Percentiles rank a stretch among this genome's conserved stretches.
Conservation (phyloP, 2,329 filamentous ascomycete genomes). For the Fulvia fulva region DNA sequence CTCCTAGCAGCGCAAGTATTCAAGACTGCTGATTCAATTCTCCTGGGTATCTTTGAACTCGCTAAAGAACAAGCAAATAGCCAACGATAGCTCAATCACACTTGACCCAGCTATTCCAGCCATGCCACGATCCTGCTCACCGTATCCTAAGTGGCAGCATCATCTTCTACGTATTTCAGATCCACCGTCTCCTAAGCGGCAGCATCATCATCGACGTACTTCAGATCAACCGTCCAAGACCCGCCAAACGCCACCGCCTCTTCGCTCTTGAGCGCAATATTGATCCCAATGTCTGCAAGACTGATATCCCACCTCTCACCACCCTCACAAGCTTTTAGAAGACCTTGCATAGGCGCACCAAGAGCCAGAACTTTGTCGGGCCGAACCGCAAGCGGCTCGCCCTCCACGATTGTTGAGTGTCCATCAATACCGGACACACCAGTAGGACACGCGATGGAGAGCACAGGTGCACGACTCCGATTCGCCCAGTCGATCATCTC, state of each 20-base stretch:
- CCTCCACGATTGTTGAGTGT: constrained; percentile 62
- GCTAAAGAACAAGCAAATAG: neutral
- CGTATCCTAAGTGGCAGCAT: too few species aligned
- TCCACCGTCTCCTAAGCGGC: too few species aligned
- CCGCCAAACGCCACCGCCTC: constrained; percentile 85
- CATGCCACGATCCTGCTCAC: neutral
- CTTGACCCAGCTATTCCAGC: neutral
- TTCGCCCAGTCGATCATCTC: constrained; percentile 94
- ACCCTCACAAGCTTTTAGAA: constrained; percentile 70
- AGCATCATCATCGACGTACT: constrained; percentile 19
- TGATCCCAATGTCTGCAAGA: constrained; percentile 82
- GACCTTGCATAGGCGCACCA: constrained; percentile 78
- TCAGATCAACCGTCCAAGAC: constrained; percentile 67
- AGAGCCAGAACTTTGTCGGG: constrained; percentile 80
- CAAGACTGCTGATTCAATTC: neutral
- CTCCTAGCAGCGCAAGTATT: neutral
- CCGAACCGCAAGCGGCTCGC: constrained; percentile 72
- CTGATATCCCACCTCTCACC: constrained; percentile 70
- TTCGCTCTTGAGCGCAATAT: constrained; percentile 76
- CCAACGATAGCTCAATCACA: neutral
- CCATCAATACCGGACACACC: constrained; percentile 79
- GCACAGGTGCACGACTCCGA: constrained; percentile 72
- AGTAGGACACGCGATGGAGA: constrained; percentile 88
- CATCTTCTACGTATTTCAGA: too few species aligned
- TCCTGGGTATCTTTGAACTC: neutral